Base-by-base conservation (phyloP, 805 yeast genomes). In the Barnettozyma wickerhamii region DNA sequence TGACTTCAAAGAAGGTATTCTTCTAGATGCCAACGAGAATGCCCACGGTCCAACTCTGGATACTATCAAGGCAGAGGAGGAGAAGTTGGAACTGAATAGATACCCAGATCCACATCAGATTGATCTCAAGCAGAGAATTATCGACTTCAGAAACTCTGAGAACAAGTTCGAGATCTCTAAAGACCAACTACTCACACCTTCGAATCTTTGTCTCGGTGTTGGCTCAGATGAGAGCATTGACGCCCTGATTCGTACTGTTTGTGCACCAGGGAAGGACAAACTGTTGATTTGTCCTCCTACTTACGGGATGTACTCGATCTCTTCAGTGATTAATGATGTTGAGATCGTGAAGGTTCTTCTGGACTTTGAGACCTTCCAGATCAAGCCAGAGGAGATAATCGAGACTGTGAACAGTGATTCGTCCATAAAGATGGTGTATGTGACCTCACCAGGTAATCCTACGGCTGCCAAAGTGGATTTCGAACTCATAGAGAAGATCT, bases 181-280 rank as follows among this genome's bases (percentile, higher is more conserved):
- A 2, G 59, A 50, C 6, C 41, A 59, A 15, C 19, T 51, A 9
- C 58, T 86, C 46, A 63, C 67, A 2, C 75, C 84, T 0, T 83
- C 71, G 6, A 93, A 93, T 63, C 55, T 93, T 24, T 89, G 95
- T 58, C 71, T 93, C 26, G 99, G 99, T 33, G 99, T 93, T 10
- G 99, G 99, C 1, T 90, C 97, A 1, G 99, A 93, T 62, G 99
- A 93, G 63, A 79, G 93, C 54, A 89, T 93, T 45, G 99, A 93
- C 59, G 75, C 93, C 30, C 64, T 91, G 41, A 81, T 93, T 47
- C 71, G 99, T 53, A 86, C 95, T 40, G 74, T 84, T 40, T 86
- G 96, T 56, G 68, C 63, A 5, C 99, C 99, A 3, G 85, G 84
- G 3, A 71, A 69, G 48, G 96, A 90, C 45, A 91, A 88, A 59